A percentile compares a stretch with the other conserved stretches of the same genome.
Conservation (phyloP, 345 rosid genomes). For the Melaleuca alternifolia region DNA sequence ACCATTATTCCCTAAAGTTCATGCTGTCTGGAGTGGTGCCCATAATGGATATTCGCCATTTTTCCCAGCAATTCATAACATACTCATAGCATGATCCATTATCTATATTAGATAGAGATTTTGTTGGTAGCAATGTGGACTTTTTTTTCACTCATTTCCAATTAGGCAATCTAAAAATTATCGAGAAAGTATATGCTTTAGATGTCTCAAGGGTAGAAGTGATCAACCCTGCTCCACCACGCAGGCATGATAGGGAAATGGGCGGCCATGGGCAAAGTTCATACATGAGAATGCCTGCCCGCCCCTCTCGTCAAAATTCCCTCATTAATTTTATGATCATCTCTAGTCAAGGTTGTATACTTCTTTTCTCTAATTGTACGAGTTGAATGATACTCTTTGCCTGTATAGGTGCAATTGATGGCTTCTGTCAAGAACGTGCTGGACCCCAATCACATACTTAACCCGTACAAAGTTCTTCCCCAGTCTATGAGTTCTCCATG, state of each 20-base stretch:
- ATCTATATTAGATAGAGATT: not conserved
- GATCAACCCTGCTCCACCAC: not conserved
- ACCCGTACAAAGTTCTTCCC: slow-evolving; percentile 86
- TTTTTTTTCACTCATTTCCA: not conserved
- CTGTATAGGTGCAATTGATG: slow-evolving; percentile 39
- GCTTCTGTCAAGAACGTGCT: slow-evolving; percentile 64
- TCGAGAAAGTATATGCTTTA: not conserved
- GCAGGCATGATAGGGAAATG: not conserved
- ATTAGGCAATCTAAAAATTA: not conserved
- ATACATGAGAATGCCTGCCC: not conserved
- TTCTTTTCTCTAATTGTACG: not conserved
- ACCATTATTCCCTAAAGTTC: not conserved
- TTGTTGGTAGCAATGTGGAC: not conserved
- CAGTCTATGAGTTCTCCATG: slow-evolving; percentile 14
- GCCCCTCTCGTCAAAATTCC: not conserved
- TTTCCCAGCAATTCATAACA: not conserved
- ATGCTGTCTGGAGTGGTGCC: not conserved
- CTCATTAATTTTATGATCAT: not conserved
- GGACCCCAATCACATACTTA: slow-evolving; percentile 78
- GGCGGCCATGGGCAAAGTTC: not conserved
- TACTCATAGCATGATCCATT: not conserved
- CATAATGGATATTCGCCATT: not conserved
- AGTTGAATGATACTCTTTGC: not conserved
- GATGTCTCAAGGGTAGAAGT: not conserved
- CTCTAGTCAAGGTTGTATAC: not conserved